Evolutionary conservation across 768 basidiomycete genomes (phyloP).

Genomic region (Xanthoconium purpureum): DNA sequence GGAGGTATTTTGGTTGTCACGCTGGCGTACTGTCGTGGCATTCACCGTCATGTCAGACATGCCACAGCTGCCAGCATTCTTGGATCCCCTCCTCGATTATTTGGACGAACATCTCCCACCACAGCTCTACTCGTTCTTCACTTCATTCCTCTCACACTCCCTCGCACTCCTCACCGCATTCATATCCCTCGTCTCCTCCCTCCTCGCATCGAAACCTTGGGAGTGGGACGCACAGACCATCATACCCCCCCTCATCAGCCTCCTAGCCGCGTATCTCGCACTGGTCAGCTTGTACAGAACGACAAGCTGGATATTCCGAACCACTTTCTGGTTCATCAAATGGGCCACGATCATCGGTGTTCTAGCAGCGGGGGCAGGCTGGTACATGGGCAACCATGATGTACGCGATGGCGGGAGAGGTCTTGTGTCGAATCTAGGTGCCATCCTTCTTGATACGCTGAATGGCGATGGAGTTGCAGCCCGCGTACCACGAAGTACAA

Average conservation of each 20-base stretch:
- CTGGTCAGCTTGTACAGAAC: constrained; percentile 78
- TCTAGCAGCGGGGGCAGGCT: constrained; percentile 53
- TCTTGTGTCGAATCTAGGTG: constrained; percentile 39
- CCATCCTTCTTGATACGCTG: constrained; percentile 41
- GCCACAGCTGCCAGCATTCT: constrained; percentile 41
- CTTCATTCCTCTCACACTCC: constrained; percentile 50
- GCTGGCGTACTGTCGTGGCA: constrained; percentile 21
- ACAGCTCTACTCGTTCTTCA: constrained; percentile 50
- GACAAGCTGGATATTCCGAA: constrained; percentile 69
- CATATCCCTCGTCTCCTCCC: constrained; percentile 43
- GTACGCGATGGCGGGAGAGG: constrained; percentile 33
- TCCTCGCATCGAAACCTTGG: constrained; percentile 50
- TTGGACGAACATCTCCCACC: constrained; percentile 54
- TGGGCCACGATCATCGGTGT: constrained; percentile 65
- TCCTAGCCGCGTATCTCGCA: constrained; percentile 72
- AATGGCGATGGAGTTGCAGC: constrained; percentile 36
- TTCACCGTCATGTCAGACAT: constrained; percentile 27
- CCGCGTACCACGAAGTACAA: constrained; percentile 15
- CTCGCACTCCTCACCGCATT: constrained; percentile 51
- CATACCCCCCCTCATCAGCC: constrained; percentile 69
- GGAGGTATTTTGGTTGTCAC: constrained; percentile 14
- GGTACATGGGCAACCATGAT: constrained; percentile 45
- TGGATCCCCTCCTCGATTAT: constrained; percentile 54
- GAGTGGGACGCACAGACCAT: constrained; percentile 67
- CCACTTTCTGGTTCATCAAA: constrained; percentile 67